Percentiles rank a stretch among this genome's conserved stretches.
Evolutionary conservation across 192 early-diverging fungal genomes (phyloP).

Genomic region (Coemansia sp.): DNA sequence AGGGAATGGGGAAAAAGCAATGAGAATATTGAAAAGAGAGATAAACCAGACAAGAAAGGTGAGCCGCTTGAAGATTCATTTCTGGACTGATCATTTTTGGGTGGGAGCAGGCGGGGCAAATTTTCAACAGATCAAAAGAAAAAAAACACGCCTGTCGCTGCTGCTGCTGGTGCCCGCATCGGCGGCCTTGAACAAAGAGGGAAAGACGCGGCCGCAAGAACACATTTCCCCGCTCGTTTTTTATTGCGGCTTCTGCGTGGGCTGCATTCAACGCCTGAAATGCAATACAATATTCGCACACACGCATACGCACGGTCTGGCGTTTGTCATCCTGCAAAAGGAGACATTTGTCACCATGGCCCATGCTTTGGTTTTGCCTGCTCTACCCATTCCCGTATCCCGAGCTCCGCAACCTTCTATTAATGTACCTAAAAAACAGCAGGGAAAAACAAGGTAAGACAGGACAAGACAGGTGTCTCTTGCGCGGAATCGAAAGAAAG

Average conservation of each 20-base stretch:
- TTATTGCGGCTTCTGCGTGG: no score
- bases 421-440: neutral
- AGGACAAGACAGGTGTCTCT: no score
- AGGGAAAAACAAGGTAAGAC: neutral
- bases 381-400: neutral
- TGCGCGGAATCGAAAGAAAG: neutral
- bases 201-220: no score
- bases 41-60: neutral
- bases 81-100: neutral
- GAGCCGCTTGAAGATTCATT: neutral
- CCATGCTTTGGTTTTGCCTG: neutral
- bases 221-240: no score
- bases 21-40: neutral
- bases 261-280: no score
- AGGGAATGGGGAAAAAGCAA: neutral
- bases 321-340: neutral
- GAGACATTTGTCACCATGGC: neutral
- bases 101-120: no score
- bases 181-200: no score
- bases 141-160: no score
- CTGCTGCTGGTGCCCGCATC: no score
- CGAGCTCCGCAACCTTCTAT: neutral
- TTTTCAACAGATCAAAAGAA: no score
- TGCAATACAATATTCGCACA: no score
- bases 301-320: neutral